A percentile compares a stretch with the other conserved stretches of the same genome.
phyloP scores from a whole-genome alignment of 1,139 yeast species.

The Hansenula sp. region DNA sequence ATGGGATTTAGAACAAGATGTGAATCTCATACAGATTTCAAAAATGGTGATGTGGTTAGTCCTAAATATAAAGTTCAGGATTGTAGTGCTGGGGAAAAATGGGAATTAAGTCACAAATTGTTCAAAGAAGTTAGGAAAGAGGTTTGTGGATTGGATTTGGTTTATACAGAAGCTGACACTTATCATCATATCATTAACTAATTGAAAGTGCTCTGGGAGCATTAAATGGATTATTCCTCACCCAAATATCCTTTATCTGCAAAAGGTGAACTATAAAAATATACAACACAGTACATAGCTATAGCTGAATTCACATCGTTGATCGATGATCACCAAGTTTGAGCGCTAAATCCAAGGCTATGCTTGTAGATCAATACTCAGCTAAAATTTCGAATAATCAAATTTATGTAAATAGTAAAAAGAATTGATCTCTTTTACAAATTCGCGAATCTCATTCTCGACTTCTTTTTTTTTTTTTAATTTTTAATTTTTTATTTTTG shows the following conservation, averaged over 20 bases:
- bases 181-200: conserved; percentile 15
- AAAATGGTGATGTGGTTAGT: conserved; percentile 2
- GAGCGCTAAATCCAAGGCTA: no score
- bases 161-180: conserved; percentile 15
- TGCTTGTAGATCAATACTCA: no score
- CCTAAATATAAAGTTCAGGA: conserved; percentile 11
- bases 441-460: no score
- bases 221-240: no score
- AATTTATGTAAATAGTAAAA: no score
- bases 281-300: not conserved
- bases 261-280: no score
- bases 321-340: no score
- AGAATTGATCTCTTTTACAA: no score
- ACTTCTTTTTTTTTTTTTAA: no score
- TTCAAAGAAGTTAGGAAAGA: conserved; percentile 15
- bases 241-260: no score
- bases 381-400: no score
- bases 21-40: conserved; percentile 10
- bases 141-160: conserved; percentile 19
- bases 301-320: not conserved
- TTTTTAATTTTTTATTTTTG: not conserved
- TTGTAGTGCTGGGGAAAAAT: conserved; percentile 17
- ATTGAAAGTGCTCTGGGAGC: no score
- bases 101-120: conserved; percentile 14
- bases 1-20: conserved; percentile 16